Evolutionary conservation across 2,329 filamentous ascomycete genomes (phyloP), one percentile per base, ranked within the genome.

Genomic region (Septoria linicola): DNA sequence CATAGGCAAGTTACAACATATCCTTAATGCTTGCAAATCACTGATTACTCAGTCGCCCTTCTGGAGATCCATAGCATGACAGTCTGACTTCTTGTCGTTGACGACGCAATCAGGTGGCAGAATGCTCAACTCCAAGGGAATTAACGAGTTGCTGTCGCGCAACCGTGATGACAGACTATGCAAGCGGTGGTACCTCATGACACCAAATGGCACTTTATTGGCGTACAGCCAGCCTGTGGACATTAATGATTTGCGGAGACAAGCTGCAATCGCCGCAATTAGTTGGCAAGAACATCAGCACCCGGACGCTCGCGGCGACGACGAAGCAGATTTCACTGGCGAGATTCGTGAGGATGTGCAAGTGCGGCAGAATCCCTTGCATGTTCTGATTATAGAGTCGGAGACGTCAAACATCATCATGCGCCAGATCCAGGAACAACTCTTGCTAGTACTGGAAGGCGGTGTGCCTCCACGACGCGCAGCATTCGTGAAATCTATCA

Each of bases 151-250:
- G 32, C 63, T 76, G 47, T 68, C 70, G 31, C 68, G 70, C 48
- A 74, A 76, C 61, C 68, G 68, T 36, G 69, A 75, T 51, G 62
- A 67, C 20, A 64, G 68, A 32, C 66, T 75, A 31, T 74, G 71
- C 60, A 70, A 70, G 25, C 68, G 68, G 35, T 72, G 72, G 66
- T 73, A 70, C 55, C 63, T 77, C 48, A 78, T 77, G 72, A 77
- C 75, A 23, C 73, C 73, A 17, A 77, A 76, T 58, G 76, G 75
- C 55, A 77, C 74, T 2, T 63, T 78, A 16, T 66, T 78, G 43
- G 74, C 76, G 36, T 76, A 77, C 61, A 76, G 70, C 14, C 72
- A 71, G 17, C 74, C 74, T 10, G 68, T 71, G n/a, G 70, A 77
- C 55, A 74, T 75, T 60, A 72, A 72, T 54, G 71, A 75, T 54